These are phyloP conservation scores for Globisporangium megalacanthum DNA, from an alignment of 352 stramenopile species.

Conservation along the genomic window DNA sequence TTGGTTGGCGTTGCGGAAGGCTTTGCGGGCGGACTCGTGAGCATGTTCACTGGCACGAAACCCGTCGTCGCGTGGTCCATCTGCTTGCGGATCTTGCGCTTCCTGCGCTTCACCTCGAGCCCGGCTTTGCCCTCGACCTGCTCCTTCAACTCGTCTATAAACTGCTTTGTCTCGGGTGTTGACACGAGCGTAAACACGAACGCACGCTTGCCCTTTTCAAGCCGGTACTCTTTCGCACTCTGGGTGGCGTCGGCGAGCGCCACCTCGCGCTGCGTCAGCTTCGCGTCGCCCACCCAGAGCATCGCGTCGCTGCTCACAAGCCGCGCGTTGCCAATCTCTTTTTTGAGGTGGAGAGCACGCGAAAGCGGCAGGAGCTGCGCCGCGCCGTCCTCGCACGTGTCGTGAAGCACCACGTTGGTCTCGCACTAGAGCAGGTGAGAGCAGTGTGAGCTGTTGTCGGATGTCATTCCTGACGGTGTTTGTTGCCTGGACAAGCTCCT, in stretches of 20 bases:
- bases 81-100: constrained; percentile 76
- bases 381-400: constrained; percentile 33
- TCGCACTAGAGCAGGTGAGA: constrained; percentile 30
- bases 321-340: constrained; percentile 75
- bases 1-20: constrained; percentile 32
- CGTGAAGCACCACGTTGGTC: constrained; percentile 48
- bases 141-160: constrained; percentile 56
- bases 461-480: too few relatives aligned
- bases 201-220: constrained; percentile 54
- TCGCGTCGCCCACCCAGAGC: constrained; percentile 58
- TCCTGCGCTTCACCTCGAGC: constrained; percentile 57
- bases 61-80: constrained; percentile 43
- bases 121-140: constrained; percentile 57
- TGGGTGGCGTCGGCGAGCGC: background rate
- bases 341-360: constrained; percentile 52
- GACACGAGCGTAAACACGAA: constrained; percentile 58
- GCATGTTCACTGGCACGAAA: constrained; percentile 64
- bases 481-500: too few relatives aligned
- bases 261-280: constrained; percentile 44
- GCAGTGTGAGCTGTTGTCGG: background rate
- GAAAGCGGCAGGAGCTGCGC: constrained; percentile 30
- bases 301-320: constrained; percentile 66
- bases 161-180: constrained; percentile 37
- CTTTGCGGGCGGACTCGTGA: constrained; percentile 46
- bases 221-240: constrained; percentile 33